Evolutionary conservation across 177 flowering plant species (phyloP).

Genomic region (Tripterygium wilfordii): DNA sequence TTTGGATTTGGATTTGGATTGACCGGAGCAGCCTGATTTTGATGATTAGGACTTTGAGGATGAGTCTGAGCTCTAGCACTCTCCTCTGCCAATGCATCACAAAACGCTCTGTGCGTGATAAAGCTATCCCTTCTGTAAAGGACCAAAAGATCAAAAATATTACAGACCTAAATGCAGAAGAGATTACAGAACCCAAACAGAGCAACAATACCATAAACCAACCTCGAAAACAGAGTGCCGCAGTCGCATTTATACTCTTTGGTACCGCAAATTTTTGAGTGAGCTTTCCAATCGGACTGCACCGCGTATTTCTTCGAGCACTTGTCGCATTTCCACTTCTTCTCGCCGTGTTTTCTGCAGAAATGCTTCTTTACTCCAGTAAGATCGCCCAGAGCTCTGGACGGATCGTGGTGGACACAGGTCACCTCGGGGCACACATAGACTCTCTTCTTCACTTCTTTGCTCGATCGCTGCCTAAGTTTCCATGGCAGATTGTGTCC

Average conservation of each 20-base stretch:
- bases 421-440: conserved; percentile 75
- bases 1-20: background rate
- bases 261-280: conserved; percentile 77
- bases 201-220: background rate
- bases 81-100: conserved; percentile 82
- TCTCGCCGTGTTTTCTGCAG: conserved; percentile 83
- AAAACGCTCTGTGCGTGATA: conserved; percentile 84
- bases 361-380: conserved; percentile 92
- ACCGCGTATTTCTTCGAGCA: conserved; percentile 85
- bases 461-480: conserved; percentile 63
- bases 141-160: conserved; percentile 5
- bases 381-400: conserved; percentile 81
- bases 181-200: background rate
- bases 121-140: conserved; percentile 80
- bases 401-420: conserved; percentile 79
- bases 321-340: conserved; percentile 91
- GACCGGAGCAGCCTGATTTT: background rate
- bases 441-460: conserved; percentile 60
- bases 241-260: conserved; percentile 85
- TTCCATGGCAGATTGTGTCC: conserved; percentile 95
- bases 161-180: conserved; percentile 4
- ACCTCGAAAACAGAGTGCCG: conserved; percentile 86
- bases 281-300: conserved; percentile 88
- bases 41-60: background rate
- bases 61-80: conserved; percentile 46